Conservation (phyloP, 169 alveolate species). For the Eimeria falciformis region DNA sequence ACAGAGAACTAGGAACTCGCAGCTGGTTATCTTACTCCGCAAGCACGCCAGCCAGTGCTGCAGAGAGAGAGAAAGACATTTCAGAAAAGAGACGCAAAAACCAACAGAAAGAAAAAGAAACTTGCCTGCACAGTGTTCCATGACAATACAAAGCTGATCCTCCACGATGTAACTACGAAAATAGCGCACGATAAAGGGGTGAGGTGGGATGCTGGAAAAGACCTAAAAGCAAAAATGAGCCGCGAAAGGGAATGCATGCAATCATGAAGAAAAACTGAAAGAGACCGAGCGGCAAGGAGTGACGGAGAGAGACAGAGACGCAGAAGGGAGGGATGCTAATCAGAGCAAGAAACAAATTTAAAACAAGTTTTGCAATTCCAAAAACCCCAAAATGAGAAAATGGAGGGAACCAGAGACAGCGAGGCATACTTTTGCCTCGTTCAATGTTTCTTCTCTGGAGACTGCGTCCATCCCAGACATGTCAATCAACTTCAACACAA, state of each 20-base stretch:
- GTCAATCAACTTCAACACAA: slow-evolving; percentile 91
- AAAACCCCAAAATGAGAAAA: neutral
- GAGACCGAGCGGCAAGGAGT: neutral
- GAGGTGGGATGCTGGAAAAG: slow-evolving; percentile 79
- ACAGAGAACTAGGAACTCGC: neutral
- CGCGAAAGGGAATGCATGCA: neutral
- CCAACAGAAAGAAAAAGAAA: neutral
- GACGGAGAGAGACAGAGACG: neutral
- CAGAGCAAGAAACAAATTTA: neutral
- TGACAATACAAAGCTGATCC: slow-evolving; percentile 90
- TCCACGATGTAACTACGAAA: slow-evolving; percentile 93
- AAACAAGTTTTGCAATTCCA: neutral
- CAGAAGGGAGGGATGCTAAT: too few relatives aligned
- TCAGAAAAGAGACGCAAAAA: neutral
- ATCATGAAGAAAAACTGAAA: neutral
- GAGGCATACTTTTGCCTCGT: slow-evolving; percentile 90
- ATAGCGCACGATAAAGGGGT: slow-evolving; percentile 94
- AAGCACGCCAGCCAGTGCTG: neutral
- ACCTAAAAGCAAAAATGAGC: neutral
- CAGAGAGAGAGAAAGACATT: neutral
- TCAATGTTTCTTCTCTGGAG: slow-evolving; percentile 87
- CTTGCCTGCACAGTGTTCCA: slow-evolving; percentile 93
- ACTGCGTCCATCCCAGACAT: slow-evolving; percentile 86
- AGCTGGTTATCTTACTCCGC: too few relatives aligned
- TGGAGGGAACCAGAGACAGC: neutral